phyloP scores from a whole-genome alignment of 805 yeast species.

The Isabelozyma heimii region DNA sequence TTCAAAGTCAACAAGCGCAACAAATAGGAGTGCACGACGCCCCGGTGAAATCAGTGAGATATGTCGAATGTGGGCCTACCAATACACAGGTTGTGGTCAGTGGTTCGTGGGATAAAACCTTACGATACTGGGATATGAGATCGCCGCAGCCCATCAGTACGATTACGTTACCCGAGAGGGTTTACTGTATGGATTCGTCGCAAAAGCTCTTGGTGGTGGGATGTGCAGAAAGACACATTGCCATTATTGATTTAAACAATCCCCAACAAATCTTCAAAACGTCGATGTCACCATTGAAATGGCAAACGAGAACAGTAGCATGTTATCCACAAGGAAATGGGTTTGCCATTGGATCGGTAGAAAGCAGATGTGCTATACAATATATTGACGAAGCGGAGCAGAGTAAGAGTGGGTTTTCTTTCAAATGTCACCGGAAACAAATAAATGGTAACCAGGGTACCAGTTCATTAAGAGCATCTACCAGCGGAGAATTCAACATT shows the following conservation, averaged over 20 bases:
- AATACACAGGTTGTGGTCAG: conserved; percentile 81
- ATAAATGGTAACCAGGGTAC: conserved; percentile 32
- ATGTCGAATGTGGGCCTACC: conserved; percentile 81
- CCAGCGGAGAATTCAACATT: conserved; percentile 54
- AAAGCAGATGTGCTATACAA: conserved; percentile 94
- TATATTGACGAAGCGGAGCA: conserved; percentile 84
- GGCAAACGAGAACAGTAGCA: conserved; percentile 79
- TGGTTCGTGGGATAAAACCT: conserved; percentile 95
- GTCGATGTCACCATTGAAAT: conserved; percentile 73
- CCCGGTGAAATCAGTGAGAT: conserved; percentile 70
- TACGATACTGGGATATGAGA: conserved; percentile 93
- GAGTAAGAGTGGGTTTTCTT: conserved; percentile 72
- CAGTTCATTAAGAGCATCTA: conserved; percentile 21
- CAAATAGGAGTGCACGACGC: conserved; percentile 87
- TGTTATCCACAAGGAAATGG: conserved; percentile 94
- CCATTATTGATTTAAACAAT: conserved; percentile 71
- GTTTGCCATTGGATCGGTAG: conserved; percentile 87
- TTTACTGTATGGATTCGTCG: conserved; percentile 81
- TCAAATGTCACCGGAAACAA: conserved; percentile 88
- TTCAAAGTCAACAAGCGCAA: conserved; percentile 75
- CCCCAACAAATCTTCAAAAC: conserved; percentile 82
- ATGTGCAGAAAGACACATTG: conserved; percentile 85
- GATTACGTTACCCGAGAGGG: conserved; percentile 82
- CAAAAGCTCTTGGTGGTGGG: conserved; percentile 87
- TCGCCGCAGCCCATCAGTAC: conserved; percentile 80